These are phyloP conservation scores for Chlorencoelia australis DNA, from an alignment of 2,329 filamentous ascomycete genomes.

Conservation along the genomic window DNA sequence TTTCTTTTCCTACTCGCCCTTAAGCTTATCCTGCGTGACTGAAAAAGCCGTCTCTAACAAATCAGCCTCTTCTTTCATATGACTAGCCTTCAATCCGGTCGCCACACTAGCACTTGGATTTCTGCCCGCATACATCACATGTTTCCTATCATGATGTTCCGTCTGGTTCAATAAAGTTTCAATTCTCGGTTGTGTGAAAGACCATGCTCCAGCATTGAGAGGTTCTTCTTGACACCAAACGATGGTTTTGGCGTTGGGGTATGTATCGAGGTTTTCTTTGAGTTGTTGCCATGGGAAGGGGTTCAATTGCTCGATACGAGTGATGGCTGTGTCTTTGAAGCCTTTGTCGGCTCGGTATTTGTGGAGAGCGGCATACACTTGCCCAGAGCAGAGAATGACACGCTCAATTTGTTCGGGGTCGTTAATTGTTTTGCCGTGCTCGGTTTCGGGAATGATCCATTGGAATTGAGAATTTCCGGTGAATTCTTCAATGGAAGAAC, in stretches of 20 bases:
- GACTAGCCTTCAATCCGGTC: conserved; percentile 78
- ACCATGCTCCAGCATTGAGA: conserved; percentile 94
- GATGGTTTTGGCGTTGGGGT: conserved; percentile 95
- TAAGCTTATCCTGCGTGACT: conserved; percentile 58
- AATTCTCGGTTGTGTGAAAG: conserved; percentile 91
- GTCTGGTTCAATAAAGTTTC: conserved; percentile 95
- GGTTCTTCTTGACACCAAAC: conserved; percentile 98
- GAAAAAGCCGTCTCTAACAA: conserved; percentile 57
- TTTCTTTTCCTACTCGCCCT: conserved; percentile 44
- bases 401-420: conserved; percentile 81
- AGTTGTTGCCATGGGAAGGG: conserved; percentile 98
- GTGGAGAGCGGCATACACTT: conserved; percentile 82
- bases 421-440: conserved; percentile 69
- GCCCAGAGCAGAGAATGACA: conserved; percentile 87
- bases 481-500: conserved; percentile 86
- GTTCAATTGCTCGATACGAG: conserved; percentile 93
- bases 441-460: conserved; percentile 90
- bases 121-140: conserved; percentile 94
- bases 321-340: conserved; percentile 85
- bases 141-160: conserved; percentile 82
- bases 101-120: conserved; percentile 90
- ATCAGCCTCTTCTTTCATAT: conserved; percentile 88
- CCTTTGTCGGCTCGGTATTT: conserved; percentile 85
- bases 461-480: conserved; percentile 85
- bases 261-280: conserved; percentile 90